Evolutionary conservation across 2,329 filamentous ascomycete species (phyloP).

Genomic region (Xenosphaeropsis pyriputrescens): DNA sequence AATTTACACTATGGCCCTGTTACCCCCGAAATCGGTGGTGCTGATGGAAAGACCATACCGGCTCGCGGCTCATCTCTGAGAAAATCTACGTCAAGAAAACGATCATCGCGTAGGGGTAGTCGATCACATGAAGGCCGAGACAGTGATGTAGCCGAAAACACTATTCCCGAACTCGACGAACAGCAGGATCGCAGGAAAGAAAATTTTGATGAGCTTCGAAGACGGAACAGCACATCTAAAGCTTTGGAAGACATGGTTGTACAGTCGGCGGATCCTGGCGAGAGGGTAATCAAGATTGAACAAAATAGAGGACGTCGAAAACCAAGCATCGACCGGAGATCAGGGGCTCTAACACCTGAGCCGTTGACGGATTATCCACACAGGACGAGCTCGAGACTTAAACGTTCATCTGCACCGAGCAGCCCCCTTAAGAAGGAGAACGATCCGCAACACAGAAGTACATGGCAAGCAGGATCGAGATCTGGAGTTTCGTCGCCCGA

Average conservation of each 20-base stretch:
- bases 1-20: background rate
- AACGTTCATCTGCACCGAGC: slow-evolving; percentile 36
- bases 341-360: slow-evolving; percentile 31
- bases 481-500: slow-evolving; percentile 11
- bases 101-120: slow-evolving; percentile 33
- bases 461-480: slow-evolving; percentile 19
- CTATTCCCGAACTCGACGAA: slow-evolving; percentile 10
- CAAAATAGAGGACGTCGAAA: slow-evolving; percentile 4
- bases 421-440: slow-evolving; percentile 16
- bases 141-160: slow-evolving; percentile 9
- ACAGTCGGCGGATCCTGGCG: slow-evolving; percentile 1
- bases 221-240: background rate
- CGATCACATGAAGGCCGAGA: slow-evolving; percentile 25
- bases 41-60: slow-evolving; percentile 37
- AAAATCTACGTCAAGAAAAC: slow-evolving; percentile 37
- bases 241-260: background rate
- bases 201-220: background rate
- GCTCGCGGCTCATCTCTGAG: slow-evolving; percentile 52
- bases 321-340: slow-evolving; percentile 21
- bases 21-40: slow-evolving; percentile 4
- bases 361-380: slow-evolving; percentile 19
- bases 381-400: slow-evolving; percentile 41
- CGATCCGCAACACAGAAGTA: slow-evolving; percentile 21
- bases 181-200: slow-evolving; percentile 1
- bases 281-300: slow-evolving; percentile 5